phyloP scores from a whole-genome alignment of 164 flowering plant genomes.

The Brasenia schreberi region DNA sequence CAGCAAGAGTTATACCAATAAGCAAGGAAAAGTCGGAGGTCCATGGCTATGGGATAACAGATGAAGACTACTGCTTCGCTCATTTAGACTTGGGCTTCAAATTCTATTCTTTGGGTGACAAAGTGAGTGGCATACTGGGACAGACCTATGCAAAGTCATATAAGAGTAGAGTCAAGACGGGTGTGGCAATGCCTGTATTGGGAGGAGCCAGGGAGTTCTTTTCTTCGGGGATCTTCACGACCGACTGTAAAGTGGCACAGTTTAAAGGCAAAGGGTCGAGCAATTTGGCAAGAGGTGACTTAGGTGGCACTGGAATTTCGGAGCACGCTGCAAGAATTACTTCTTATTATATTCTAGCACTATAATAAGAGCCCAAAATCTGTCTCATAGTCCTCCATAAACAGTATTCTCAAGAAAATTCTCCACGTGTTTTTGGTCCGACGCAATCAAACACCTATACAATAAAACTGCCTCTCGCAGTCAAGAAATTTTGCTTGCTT shows the following conservation, averaged over 20 bases:
- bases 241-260: slow-evolving; percentile 13
- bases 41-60: slow-evolving; percentile 10
- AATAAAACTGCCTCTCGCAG: too few species aligned
- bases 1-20: slow-evolving; percentile 6
- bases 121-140: slow-evolving; percentile 16
- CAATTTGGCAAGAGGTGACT: not conserved
- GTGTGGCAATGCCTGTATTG: slow-evolving; percentile 10
- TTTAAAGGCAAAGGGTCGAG: not conserved
- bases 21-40: slow-evolving; percentile 10
- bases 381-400: too few species aligned
- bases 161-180: slow-evolving; percentile 10
- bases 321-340: not conserved
- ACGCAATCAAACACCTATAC: too few species aligned
- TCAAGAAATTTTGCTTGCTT: too few species aligned
- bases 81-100: slow-evolving; percentile 16
- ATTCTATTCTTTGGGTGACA: slow-evolving; percentile 9
- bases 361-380: too few species aligned
- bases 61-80: slow-evolving; percentile 18
- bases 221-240: slow-evolving; percentile 7
- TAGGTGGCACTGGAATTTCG: slow-evolving; percentile 5
- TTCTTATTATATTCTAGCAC: too few species aligned
- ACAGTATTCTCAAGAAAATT: too few species aligned
- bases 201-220: slow-evolving; percentile 9
- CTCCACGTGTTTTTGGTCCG: too few species aligned
- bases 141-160: slow-evolving; percentile 13